A percentile compares a stretch with the other conserved stretches of the same genome.
These are phyloP conservation scores for Candida sanyaensis DNA, from an alignment of 1,139 yeast genomes.

Conservation along the genomic window DNA sequence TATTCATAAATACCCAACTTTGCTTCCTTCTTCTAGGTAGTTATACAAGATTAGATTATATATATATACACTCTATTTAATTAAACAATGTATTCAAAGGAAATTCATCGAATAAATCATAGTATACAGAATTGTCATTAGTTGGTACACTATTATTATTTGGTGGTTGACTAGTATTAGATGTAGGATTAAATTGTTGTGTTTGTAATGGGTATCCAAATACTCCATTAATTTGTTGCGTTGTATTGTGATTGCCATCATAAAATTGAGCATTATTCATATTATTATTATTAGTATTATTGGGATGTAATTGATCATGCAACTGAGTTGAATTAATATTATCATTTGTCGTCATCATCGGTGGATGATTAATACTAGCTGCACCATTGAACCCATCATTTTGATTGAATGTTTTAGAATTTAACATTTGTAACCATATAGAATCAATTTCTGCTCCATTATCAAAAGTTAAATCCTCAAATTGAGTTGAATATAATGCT, in stretches of 20 bases:
- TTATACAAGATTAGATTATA: background rate
- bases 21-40: no score
- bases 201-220: slow-evolving; percentile 8
- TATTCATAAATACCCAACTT: no score
- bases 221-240: background rate
- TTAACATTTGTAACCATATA: slow-evolving; percentile 39
- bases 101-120: slow-evolving; percentile 27
- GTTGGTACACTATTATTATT: background rate
- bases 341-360: background rate
- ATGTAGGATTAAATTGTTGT: slow-evolving; percentile 7
- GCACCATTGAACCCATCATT: slow-evolving; percentile 7
- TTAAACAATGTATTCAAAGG: slow-evolving; percentile 21
- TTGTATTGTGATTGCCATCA: background rate
- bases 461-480: slow-evolving; percentile 24
- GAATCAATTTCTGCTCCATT: slow-evolving; percentile 39
- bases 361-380: background rate
- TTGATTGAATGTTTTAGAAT: slow-evolving; percentile 9
- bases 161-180: background rate
- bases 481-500: slow-evolving; percentile 11
- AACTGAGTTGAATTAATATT: background rate
- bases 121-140: slow-evolving; percentile 8
- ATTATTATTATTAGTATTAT: background rate
- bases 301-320: background rate
- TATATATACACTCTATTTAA: background rate
- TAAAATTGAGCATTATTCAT: background rate